These are phyloP conservation scores for Saccharata proteae DNA, from an alignment of 2,329 filamentous ascomycete species.

Conservation along the genomic window DNA sequence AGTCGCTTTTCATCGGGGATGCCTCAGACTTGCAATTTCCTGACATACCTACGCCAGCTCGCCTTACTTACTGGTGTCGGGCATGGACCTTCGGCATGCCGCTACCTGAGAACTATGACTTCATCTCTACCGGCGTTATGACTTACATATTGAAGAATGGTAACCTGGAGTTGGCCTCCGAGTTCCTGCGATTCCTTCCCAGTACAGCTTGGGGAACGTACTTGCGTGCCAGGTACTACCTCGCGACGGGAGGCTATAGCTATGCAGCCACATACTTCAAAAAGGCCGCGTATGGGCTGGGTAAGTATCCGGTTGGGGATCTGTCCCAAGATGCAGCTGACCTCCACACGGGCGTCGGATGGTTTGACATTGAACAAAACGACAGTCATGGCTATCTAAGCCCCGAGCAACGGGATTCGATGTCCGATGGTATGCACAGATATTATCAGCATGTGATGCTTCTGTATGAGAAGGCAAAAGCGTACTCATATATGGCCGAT, in stretches of 20 bases:
- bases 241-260: slow-evolving; percentile 62
- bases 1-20: slow-evolving; percentile 29
- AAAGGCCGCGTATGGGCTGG: slow-evolving; percentile 70
- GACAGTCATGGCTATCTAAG: slow-evolving; percentile 54
- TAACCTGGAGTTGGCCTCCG: slow-evolving; percentile 39
- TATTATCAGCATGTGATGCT: slow-evolving; percentile 81
- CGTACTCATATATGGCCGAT: slow-evolving; percentile 70
- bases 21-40: slow-evolving; percentile 17
- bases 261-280: slow-evolving; percentile 66
- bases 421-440: slow-evolving; percentile 61
- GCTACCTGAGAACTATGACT: slow-evolving; percentile 16
- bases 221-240: slow-evolving; percentile 66
- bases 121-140: slow-evolving; percentile 28
- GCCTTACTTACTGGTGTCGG: slow-evolving; percentile 35
- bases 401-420: slow-evolving; percentile 55
- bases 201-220: slow-evolving; percentile 54
- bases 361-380: slow-evolving; percentile 23
- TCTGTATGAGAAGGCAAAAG: slow-evolving; percentile 67
- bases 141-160: slow-evolving; percentile 31
- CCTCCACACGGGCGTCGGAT: slow-evolving; percentile 18
- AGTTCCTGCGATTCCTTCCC: slow-evolving; percentile 55
- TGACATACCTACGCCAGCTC: slow-evolving; percentile 16
- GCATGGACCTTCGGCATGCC: slow-evolving; percentile 27
- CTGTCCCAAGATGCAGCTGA: slow-evolving; percentile 8
- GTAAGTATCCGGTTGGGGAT: slow-evolving; percentile 41